phyloP scores from a whole-genome alignment of 768 basidiomycete genomes.

The Astraeus odoratus region DNA sequence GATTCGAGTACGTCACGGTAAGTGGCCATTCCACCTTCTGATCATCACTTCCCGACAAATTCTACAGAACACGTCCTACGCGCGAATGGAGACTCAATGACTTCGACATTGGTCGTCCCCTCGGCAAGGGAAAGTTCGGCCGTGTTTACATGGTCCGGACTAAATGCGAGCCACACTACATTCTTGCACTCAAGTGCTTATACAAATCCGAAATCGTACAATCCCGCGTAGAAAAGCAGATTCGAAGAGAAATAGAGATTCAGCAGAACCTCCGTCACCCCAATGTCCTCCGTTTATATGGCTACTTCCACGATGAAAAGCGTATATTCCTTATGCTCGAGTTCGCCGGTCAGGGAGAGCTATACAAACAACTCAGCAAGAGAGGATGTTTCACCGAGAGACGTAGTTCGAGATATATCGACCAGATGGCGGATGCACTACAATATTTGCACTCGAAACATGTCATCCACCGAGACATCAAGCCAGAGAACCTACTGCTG shows the following conservation, averaged over 20 bases:
- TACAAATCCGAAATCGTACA: constrained; percentile 96
- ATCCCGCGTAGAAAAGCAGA: constrained; percentile 91
- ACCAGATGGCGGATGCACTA: constrained; percentile 97
- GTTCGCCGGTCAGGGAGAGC: constrained; percentile 93
- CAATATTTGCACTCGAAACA: constrained; percentile 90
- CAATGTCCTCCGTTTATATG: constrained; percentile 88
- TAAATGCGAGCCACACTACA: constrained; percentile 80
- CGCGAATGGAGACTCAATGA: constrained; percentile 78
- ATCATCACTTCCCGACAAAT: constrained; percentile 7
- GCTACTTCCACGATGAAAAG: constrained; percentile 97
- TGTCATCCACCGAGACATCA: constrained; percentile 98
- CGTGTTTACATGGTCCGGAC: constrained; percentile 98
- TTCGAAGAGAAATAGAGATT: constrained; percentile 96
- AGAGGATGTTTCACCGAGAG: constrained; percentile 83
- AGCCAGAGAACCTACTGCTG: constrained; percentile 93
- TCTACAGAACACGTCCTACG: constrained; percentile 56
- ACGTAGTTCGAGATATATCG: constrained; percentile 83
- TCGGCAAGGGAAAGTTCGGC: constrained; percentile 99
- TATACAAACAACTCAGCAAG: constrained; percentile 92
- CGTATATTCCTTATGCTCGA: constrained; percentile 98
- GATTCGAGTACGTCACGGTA: constrained; percentile 74
- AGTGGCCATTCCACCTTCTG: constrained; percentile 15
- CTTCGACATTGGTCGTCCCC: constrained; percentile 91
- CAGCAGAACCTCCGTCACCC: constrained; percentile 95
- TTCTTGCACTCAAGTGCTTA: constrained; percentile 92